Evolutionary conservation across 1,284 basidiomycete genomes (phyloP).

Genomic region (Rhodotorula sp.): DNA sequence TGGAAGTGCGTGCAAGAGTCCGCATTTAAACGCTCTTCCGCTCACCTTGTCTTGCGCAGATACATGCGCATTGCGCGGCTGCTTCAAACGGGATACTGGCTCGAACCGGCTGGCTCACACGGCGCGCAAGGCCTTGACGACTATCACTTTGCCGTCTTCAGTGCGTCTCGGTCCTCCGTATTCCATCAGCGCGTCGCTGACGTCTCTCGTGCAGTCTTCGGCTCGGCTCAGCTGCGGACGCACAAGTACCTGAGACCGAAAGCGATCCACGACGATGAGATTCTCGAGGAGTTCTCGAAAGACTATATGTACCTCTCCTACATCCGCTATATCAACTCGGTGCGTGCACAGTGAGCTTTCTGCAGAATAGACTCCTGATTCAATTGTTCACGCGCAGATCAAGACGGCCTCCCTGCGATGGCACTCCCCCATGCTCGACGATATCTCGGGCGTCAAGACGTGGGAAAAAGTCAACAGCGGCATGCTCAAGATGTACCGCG

Average conservation of each 20-base stretch:
- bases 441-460: conserved; percentile 93
- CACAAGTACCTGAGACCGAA: conserved; percentile 90
- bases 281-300: conserved; percentile 87
- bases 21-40: no score
- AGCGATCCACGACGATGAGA: conserved; percentile 85
- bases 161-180: conserved; percentile 19
- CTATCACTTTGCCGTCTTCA: conserved; percentile 93
- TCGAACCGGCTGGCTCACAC: conserved; percentile 89
- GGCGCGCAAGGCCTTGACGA: conserved; percentile 99
- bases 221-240: conserved; percentile 41
- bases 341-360: conserved; percentile 50
- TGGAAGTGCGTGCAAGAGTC: conserved; percentile 71
- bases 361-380: not conserved
- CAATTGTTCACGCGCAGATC: conserved; percentile 58
- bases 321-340: conserved; percentile 94
- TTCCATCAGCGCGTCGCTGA: not conserved
- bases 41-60: conserved; percentile 50
- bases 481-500: conserved; percentile 97
- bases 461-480: conserved; percentile 98
- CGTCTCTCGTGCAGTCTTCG: conserved; percentile 40
- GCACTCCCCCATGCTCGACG: conserved; percentile 99
- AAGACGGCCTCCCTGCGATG: conserved; percentile 93
- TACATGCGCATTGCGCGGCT: conserved; percentile 87
- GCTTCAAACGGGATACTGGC: conserved; percentile 92
- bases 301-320: conserved; percentile 98